Evolutionary conservation across 1,139 yeast genomes (phyloP).

Genomic region (Geotrichum europaeum): DNA sequence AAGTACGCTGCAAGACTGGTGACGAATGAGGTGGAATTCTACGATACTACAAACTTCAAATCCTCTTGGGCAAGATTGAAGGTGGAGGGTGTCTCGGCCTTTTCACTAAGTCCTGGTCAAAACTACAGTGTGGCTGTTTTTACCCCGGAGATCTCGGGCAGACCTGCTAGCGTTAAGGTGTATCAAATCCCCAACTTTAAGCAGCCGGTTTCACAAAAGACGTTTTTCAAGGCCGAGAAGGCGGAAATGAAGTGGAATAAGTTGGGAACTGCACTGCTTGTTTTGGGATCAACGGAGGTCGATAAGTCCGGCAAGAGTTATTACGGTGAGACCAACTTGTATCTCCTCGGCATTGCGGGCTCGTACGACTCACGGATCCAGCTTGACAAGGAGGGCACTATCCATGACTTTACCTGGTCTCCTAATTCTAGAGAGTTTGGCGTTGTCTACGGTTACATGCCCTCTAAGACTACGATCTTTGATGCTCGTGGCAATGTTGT

Average conservation of each 20-base stretch:
- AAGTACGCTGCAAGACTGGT: constrained; percentile 59
- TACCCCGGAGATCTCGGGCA: constrained; percentile 68
- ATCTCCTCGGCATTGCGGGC: constrained; percentile 86
- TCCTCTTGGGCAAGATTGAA: constrained; percentile 59
- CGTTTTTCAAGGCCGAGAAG: constrained; percentile 91
- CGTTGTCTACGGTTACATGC: constrained; percentile 96
- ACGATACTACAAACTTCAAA: constrained; percentile 48
- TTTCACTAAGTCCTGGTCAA: constrained; percentile 78
- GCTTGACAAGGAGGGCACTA: constrained; percentile 89
- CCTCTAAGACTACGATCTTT: constrained; percentile 89
- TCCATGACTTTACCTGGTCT: constrained; percentile 96
- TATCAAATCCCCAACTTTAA: constrained; percentile 66
- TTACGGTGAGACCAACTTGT: constrained; percentile 93
- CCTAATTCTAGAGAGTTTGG: constrained; percentile 96
- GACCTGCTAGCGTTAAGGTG: constrained; percentile 83
- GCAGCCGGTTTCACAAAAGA: constrained; percentile 78
- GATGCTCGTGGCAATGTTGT: constrained; percentile 90
- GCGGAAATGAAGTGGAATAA: constrained; percentile 92
- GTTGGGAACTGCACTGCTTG: constrained; percentile 88
- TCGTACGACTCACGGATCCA: constrained; percentile 84
- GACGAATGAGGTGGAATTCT: constrained; percentile 60
- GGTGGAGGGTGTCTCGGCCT: constrained; percentile 46
- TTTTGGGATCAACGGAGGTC: constrained; percentile 92
- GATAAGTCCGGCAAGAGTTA: constrained; percentile 91
- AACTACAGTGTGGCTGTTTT: constrained; percentile 91